Percentiles rank a stretch among this genome's conserved stretches.
These are phyloP conservation scores for Sporothrix mexicana DNA, from an alignment of 2,329 filamentous ascomycete genomes.

Conservation along the genomic window DNA sequence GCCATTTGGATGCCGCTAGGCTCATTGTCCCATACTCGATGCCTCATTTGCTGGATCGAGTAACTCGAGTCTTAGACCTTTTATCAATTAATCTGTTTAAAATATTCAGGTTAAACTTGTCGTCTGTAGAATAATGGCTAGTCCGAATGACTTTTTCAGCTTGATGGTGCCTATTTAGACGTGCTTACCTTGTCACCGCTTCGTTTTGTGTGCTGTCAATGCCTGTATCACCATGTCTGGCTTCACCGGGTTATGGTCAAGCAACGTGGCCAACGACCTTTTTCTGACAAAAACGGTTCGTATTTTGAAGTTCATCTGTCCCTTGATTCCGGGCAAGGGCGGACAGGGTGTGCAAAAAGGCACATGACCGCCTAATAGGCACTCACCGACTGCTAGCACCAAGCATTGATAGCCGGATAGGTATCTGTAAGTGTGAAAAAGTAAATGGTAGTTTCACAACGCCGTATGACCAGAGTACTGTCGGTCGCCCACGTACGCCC, in stretches of 20 bases:
- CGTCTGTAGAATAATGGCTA: too few relatives aligned
- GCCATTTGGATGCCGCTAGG: background rate
- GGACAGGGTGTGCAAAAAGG: background rate
- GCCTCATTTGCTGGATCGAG: too few relatives aligned
- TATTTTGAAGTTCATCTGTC: too few relatives aligned
- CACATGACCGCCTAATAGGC: background rate
- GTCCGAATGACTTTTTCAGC: background rate
- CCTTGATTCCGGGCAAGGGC: background rate
- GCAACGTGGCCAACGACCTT: background rate
- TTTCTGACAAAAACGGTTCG: too few relatives aligned
- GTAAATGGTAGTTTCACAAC: background rate
- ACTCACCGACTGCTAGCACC: background rate
- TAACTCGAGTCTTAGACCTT: too few relatives aligned
- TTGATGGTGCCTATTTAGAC: background rate
- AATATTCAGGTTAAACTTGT: background rate
- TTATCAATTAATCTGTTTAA: background rate
- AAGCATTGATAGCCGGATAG: background rate
- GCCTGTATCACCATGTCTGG: too few relatives aligned
- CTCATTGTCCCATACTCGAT: too few relatives aligned
- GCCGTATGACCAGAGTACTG: background rate
- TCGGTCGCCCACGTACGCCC: constrained; percentile 6
- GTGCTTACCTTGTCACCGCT: background rate
- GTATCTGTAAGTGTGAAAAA: background rate
- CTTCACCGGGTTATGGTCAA: background rate
- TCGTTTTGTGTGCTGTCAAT: background rate